phyloP scores from a whole-genome alignment of 163 green algal species.

The Scenedesmus sp. region DNA sequence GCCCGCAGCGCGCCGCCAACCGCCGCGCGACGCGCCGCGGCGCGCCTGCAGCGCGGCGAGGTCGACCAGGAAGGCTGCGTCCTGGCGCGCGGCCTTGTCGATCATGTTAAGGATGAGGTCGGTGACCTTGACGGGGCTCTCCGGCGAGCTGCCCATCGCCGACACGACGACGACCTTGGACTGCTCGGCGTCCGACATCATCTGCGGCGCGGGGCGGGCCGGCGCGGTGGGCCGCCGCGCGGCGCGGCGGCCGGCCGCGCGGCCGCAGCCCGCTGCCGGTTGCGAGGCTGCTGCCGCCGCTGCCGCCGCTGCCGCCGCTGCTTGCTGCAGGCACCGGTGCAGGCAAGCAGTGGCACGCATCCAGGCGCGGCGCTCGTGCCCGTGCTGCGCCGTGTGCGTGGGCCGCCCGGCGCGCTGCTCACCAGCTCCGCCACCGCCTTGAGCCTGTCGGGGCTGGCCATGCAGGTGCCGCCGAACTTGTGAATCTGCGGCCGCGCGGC shows the following conservation, averaged over 20 bases:
- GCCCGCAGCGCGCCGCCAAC: too few relatives aligned
- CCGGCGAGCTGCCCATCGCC: slow-evolving; percentile 88
- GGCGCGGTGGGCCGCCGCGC: too few relatives aligned
- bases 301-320: too few relatives aligned
- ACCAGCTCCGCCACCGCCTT: slow-evolving; percentile 78
- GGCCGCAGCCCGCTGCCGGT: too few relatives aligned
- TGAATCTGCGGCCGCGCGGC: too few relatives aligned
- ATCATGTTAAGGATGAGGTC: slow-evolving; percentile 96
- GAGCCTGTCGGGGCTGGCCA: slow-evolving; percentile 90
- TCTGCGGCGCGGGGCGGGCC: too few relatives aligned
- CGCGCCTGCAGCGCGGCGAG: slow-evolving; percentile 75
- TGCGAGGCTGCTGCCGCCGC: too few relatives aligned
- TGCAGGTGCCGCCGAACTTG: slow-evolving; percentile 99
- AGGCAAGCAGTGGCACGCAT: too few relatives aligned
- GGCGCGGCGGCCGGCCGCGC: too few relatives aligned
- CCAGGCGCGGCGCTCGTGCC: slow-evolving; percentile 5
- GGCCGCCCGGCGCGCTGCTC: not conserved
- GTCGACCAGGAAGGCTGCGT: slow-evolving; percentile 84
- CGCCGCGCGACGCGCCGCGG: too few relatives aligned
- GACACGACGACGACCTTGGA: slow-evolving; percentile 65
- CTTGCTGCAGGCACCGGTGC: too few relatives aligned
- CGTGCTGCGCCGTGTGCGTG: not conserved
- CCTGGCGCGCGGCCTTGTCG: slow-evolving; percentile 75
- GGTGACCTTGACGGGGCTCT: slow-evolving; percentile 92
- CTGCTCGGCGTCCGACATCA: slow-evolving; percentile 46